phyloP scores from a whole-genome alignment of 106 monocot species.

The Iris macrosiphon region DNA sequence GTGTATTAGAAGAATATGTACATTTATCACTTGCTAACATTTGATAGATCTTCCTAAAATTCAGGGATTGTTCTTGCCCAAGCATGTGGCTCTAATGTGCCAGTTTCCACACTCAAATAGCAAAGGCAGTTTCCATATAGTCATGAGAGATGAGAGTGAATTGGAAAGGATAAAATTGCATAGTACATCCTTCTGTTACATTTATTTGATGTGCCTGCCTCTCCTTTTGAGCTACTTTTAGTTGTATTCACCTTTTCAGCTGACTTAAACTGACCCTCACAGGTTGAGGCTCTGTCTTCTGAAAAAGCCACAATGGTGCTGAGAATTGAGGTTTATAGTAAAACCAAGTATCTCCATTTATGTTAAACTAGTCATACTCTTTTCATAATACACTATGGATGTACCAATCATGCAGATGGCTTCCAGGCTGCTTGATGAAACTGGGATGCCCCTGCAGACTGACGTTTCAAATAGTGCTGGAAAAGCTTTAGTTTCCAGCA shows the following conservation, averaged over 20 bases:
- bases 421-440: conserved; percentile 47
- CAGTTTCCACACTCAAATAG: no score
- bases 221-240: background rate
- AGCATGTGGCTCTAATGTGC: no score
- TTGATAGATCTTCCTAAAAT: no score
- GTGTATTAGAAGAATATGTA: no score
- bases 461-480: conserved; percentile 2
- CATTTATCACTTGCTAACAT: no score
- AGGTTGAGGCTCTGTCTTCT: conserved; percentile 89
- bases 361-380: background rate
- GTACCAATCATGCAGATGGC: conserved; percentile 36
- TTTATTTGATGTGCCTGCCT: no score
- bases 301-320: conserved; percentile 75
- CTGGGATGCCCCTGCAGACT: conserved; percentile 16
- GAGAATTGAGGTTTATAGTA: conserved; percentile 61
- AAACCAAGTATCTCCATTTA: background rate
- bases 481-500: background rate
- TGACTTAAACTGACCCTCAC: background rate
- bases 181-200: no score
- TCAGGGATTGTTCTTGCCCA: no score
- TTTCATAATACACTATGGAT: background rate
- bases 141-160: no score
- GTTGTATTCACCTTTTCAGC: background rate
- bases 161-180: no score
- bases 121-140: no score